Evolutionary conservation across 805 yeast species (phyloP).

Genomic region (Starmerella bacillaris): DNA sequence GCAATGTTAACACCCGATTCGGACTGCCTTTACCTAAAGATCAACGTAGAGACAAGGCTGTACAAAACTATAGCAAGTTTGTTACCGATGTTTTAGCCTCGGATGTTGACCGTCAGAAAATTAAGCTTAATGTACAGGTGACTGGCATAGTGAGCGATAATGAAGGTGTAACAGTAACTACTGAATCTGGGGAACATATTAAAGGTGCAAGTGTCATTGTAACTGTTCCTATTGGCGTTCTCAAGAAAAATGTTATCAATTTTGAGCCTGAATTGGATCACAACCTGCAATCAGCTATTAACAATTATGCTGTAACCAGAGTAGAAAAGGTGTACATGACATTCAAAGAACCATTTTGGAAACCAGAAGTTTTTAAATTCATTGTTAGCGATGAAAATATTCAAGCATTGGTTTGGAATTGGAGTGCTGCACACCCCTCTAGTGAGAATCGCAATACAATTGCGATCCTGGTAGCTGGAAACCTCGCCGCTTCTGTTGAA

Average conservation of each 20-base stretch:
- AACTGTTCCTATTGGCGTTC: slow-evolving; percentile 16
- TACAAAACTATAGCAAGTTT: slow-evolving; percentile 13
- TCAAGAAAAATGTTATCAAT: slow-evolving; percentile 12
- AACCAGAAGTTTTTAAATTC: slow-evolving; percentile 33
- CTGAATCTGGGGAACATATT: slow-evolving; percentile 10
- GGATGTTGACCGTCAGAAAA: slow-evolving; percentile 10
- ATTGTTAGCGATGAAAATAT: slow-evolving; percentile 27
- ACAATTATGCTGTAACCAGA: slow-evolving; percentile 28
- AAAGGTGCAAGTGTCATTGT: slow-evolving; percentile 18
- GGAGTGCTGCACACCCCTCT: slow-evolving; percentile 28
- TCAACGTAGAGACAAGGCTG: slow-evolving; percentile 17
- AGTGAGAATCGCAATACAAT: slow-evolving; percentile 27
- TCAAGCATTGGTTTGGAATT: slow-evolving; percentile 47
- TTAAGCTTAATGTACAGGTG: slow-evolving; percentile 12
- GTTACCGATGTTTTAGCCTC: slow-evolving; percentile 8
- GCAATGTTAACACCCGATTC: slow-evolving; percentile 8
- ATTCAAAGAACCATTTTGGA: slow-evolving; percentile 47
- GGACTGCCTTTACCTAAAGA: slow-evolving; percentile 1
- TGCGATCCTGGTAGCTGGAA: slow-evolving; percentile 46
- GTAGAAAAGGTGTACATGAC: slow-evolving; percentile 59
- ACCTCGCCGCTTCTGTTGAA: slow-evolving; percentile 41
- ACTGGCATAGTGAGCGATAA: slow-evolving; percentile 9
- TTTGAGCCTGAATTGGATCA: slow-evolving; percentile 15
- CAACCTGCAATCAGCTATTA: slow-evolving; percentile 10
- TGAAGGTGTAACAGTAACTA: slow-evolving; percentile 11